Conservation (phyloP, 208 protist species). For the Tritrichomonas foetus region DNA sequence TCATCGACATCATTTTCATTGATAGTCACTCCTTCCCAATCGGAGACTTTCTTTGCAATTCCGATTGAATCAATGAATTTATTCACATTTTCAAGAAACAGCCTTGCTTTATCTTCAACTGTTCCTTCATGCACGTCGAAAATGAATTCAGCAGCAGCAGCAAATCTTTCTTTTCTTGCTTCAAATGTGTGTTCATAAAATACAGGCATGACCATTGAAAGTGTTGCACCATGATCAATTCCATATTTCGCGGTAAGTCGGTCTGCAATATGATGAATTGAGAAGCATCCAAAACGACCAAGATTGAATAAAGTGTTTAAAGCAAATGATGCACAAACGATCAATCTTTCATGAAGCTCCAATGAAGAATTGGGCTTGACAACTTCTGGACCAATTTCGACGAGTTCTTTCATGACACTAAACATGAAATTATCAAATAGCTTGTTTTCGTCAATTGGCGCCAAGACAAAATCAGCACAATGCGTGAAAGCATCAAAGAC, state of each 20-base stretch:
- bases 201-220: background rate
- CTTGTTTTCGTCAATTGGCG: background rate
- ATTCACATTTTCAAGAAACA: background rate
- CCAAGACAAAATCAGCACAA: background rate
- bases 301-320: background rate
- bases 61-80: background rate
- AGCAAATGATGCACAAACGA: background rate
- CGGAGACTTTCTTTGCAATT: background rate
- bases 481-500: background rate
- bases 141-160: background rate
- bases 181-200: background rate
- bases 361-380: background rate
- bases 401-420: background rate
- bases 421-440: background rate
- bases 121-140: background rate
- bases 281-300: background rate
- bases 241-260: background rate
- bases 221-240: constrained; percentile 11
- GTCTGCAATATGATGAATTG: background rate
- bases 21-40: background rate
- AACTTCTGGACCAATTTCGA: background rate
- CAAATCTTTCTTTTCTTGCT: background rate
- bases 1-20: background rate
- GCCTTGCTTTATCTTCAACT: background rate
- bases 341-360: background rate